These are phyloP conservation scores for Astragalus membranaceus DNA, from an alignment of 306 rosid genomes.

Conservation along the genomic window DNA sequence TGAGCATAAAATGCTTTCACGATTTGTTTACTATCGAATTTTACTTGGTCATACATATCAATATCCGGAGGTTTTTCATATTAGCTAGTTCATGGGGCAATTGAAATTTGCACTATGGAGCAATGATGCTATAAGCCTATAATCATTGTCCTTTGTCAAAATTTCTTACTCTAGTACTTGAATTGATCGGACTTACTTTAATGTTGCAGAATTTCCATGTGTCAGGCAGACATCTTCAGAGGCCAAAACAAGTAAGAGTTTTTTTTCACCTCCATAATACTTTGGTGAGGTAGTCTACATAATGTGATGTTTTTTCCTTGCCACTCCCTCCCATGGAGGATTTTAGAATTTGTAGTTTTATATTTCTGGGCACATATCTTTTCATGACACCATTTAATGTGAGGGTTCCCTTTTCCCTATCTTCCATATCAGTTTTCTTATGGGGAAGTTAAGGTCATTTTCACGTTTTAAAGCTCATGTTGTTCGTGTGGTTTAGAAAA, in stretches of 20 bases:
- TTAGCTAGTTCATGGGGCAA: no score
- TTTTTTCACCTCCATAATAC: constrained; percentile 15
- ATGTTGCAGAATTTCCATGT: constrained; percentile 59
- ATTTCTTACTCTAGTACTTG: constrained; percentile 1
- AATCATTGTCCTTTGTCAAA: no score
- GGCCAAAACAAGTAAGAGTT: constrained; percentile 40
- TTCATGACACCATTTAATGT: not conserved
- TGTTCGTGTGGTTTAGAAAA: not conserved
- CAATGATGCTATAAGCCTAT: no score
- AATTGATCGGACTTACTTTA: constrained; percentile 21
- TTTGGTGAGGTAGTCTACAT: constrained; percentile 1
- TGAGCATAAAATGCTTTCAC: not conserved
- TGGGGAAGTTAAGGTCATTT: not conserved
- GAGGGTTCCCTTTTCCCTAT: not conserved
- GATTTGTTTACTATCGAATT: not conserved
- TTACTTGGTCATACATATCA: not conserved
- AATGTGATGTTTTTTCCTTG: not conserved
- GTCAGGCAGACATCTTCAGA: constrained; percentile 35
- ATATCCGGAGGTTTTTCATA: not conserved
- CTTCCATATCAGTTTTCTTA: not conserved
- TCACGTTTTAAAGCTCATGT: not conserved
- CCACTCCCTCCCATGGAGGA: not conserved
- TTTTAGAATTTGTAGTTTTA: constrained; percentile 11
- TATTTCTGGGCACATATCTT: not conserved
- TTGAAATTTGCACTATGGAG: no score